phyloP scores from a whole-genome alignment of 2,329 filamentous ascomycete genomes.

The Sarocladium brachiariae region DNA sequence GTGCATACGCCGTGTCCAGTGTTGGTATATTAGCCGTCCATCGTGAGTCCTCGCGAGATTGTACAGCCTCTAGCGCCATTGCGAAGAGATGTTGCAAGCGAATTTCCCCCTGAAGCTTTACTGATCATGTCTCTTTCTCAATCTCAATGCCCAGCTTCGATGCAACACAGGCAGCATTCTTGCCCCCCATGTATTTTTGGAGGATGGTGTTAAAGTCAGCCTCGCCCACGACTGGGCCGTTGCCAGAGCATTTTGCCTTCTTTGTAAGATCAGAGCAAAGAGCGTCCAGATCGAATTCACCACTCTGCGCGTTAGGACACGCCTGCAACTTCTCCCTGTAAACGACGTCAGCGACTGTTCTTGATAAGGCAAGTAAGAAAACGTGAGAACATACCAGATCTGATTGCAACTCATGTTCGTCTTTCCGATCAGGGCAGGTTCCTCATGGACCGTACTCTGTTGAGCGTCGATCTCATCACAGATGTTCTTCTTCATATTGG shows the following conservation, averaged over 20 bases:
- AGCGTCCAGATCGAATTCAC: slow-evolving; percentile 88
- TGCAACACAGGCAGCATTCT: neutral
- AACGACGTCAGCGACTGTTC: neutral
- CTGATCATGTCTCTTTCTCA: slow-evolving; percentile 1
- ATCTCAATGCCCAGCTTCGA: slow-evolving; percentile 6
- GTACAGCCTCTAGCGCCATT: slow-evolving; percentile 1
- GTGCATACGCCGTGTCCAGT: slow-evolving; percentile 5
- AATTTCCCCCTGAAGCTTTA: neutral
- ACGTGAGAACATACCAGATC: slow-evolving; percentile 81
- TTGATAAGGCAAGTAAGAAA: neutral
- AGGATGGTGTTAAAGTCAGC: slow-evolving; percentile 79
- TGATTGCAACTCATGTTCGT: slow-evolving; percentile 78
- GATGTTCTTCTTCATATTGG: slow-evolving; percentile 57
- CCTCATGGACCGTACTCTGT: slow-evolving; percentile 64
- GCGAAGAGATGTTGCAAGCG: neutral
- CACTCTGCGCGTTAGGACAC: slow-evolving; percentile 80
- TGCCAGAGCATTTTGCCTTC: slow-evolving; percentile 92
- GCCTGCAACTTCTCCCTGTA: slow-evolving; percentile 81
- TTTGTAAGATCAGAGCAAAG: slow-evolving; percentile 88
- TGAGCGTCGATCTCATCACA: slow-evolving; percentile 71
- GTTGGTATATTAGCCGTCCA: slow-evolving; percentile 3
- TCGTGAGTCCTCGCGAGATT: slow-evolving; percentile 1
- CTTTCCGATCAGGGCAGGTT: slow-evolving; percentile 32
- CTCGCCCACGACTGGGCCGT: slow-evolving; percentile 81
- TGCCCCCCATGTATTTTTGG: slow-evolving; percentile 46